These are phyloP conservation scores for Mycosarcoma maydis DNA, from an alignment of 1,284 basidiomycete species.

Conservation along the genomic window DNA sequence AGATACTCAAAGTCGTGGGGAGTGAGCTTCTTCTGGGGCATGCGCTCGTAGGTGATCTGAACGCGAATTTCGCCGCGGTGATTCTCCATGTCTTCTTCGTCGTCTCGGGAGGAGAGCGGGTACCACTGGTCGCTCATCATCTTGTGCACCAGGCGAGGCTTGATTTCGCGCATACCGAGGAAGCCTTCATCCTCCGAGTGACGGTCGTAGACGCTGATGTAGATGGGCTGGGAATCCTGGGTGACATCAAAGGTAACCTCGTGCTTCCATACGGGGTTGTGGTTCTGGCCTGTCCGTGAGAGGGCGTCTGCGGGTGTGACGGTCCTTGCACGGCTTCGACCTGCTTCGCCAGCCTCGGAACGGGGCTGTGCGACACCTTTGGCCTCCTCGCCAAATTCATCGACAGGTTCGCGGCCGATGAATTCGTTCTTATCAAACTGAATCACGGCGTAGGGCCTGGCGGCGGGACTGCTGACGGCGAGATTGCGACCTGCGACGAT, in stretches of 20 bases:
- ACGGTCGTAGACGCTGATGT: slow-evolving; percentile 93
- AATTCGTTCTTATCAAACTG: slow-evolving; percentile 99
- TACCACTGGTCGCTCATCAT: slow-evolving; percentile 98
- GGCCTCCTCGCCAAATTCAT: slow-evolving; percentile 85
- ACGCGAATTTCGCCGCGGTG: slow-evolving; percentile 85
- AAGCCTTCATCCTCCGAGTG: slow-evolving; percentile 83
- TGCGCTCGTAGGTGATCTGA: slow-evolving; percentile 85
- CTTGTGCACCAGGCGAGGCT: slow-evolving; percentile 86
- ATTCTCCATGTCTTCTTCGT: slow-evolving; percentile 42
- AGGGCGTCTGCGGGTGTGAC: slow-evolving; percentile 48
- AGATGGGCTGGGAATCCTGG: slow-evolving; percentile 84
- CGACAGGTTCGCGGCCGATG: slow-evolving; percentile 86
- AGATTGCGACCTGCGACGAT: slow-evolving; percentile 91
- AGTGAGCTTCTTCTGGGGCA: slow-evolving; percentile 63
- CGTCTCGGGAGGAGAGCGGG: slow-evolving; percentile 73
- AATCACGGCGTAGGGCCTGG: slow-evolving; percentile 93
- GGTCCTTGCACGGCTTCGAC: slow-evolving; percentile 69
- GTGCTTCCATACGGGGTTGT: slow-evolving; percentile 98
- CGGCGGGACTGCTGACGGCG: slow-evolving; percentile 67
- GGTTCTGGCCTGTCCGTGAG: slow-evolving; percentile 67
- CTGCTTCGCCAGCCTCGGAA: slow-evolving; percentile 73
- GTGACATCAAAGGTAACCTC: slow-evolving; percentile 92
- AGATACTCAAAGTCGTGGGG: slow-evolving; percentile 91
- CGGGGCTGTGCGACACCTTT: slow-evolving; percentile 79
- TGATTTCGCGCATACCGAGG: slow-evolving; percentile 89